Evolutionary conservation across 2,329 filamentous ascomycete species (phyloP), one percentile per base, ranked within the genome.

Genomic region (Polychaeton citri): DNA sequence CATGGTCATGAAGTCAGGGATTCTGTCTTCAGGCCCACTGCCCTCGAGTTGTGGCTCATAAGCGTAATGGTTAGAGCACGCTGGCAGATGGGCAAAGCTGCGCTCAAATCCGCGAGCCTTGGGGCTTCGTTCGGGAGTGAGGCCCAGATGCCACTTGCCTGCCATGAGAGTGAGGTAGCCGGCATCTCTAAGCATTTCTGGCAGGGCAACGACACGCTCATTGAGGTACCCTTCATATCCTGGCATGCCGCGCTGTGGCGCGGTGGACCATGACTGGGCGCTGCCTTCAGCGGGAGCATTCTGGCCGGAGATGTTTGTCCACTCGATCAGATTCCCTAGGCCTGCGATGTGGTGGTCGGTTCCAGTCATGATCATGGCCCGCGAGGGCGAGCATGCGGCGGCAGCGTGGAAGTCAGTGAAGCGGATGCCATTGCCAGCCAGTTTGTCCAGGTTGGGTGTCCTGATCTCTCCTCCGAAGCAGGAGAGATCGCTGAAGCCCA

Each of bases 331-430:
- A 39, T 74, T 73, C 2, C 72, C 74, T 2, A 78, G 59, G 1
- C 74, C 68, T 7, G 68, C 67, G 38, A 72, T 71, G 48, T 72
- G 72, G 45, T 76, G 66, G 46, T 76, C 73, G 1, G 74, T 78
- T 3, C 74, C 74, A 0, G 72, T 76, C 65, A 79, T 71, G 44
- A 79, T 66, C 75, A 79, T 79, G 13, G 74, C 71, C 24, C 74
- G 62, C 2, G 72, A 74, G 2, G 76, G 76, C 34, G 73, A 78
- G 54, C 74, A 79, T 34, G 75, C 74, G 2, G 74, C 70, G 0
- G 76, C 74, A 2, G 74, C 70, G 47, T 79, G 75, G 52, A 76
- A 79, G 45, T 77, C 71, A 0, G 73, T 78, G 47, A 78, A 74
- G 4, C 73, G 68, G 15, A 79, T 54, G 19, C 73, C 57, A 51